phyloP scores from a whole-genome alignment of 768 basidiomycete species.

The Amanita molliuscula region DNA sequence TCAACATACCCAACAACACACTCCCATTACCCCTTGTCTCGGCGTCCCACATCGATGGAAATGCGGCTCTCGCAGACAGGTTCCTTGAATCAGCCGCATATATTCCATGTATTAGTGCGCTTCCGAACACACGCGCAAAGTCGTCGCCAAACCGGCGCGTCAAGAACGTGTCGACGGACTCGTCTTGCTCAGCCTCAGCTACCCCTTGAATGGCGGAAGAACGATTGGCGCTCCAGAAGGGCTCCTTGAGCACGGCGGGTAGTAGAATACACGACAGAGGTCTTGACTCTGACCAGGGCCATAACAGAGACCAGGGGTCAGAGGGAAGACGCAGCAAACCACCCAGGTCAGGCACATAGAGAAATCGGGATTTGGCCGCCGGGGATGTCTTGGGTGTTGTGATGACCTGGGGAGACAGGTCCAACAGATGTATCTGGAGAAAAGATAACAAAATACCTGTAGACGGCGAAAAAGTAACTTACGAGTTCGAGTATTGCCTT shows the following conservation, averaged over 20 bases:
- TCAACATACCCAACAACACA: constrained; percentile 41
- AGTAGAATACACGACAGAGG: constrained; percentile 37
- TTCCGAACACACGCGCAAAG: constrained; percentile 64
- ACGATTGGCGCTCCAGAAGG: constrained; percentile 38
- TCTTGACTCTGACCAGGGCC: background rate
- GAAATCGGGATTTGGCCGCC: constrained; percentile 68
- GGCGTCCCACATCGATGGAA: constrained; percentile 62
- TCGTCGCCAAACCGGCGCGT: constrained; percentile 59
- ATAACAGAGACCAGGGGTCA: constrained; percentile 19
- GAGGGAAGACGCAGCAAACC: constrained; percentile 47
- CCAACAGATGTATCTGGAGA: constrained; percentile 65
- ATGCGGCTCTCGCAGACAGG: constrained; percentile 69
- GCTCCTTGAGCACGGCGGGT: constrained; percentile 46
- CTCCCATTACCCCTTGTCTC: constrained; percentile 64
- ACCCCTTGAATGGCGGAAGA: constrained; percentile 4
- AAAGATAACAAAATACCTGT: background rate
- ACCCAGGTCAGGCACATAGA: constrained; percentile 39
- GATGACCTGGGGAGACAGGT: constrained; percentile 47
- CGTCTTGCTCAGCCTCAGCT: constrained; percentile 39
- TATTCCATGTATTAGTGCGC: constrained; percentile 87
- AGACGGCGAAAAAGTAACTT: constrained; percentile 15
- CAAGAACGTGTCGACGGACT: constrained; percentile 74
- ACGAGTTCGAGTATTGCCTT: constrained; percentile 74
- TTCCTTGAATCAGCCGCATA: constrained; percentile 78
- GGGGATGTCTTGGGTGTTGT: constrained; percentile 57